Conservation (phyloP, 805 yeast species). For the Starmerella gropengiesseri region DNA sequence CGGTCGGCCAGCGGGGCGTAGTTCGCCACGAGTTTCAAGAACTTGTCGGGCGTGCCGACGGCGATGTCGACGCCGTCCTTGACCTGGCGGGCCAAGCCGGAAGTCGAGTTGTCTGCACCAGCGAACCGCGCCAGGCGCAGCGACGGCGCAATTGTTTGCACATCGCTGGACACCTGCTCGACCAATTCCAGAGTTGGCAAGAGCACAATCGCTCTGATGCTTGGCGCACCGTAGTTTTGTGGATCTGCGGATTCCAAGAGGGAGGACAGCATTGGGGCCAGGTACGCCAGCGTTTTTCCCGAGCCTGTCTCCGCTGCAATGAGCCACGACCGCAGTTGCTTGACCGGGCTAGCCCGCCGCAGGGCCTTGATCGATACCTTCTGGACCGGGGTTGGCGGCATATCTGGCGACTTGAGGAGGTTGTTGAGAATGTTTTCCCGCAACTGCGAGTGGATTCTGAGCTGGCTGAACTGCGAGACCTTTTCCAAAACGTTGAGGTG, state of each 20-base stretch:
- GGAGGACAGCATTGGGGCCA: slow-evolving; percentile 63
- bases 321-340: slow-evolving; percentile 44
- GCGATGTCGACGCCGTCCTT: slow-evolving; percentile 56
- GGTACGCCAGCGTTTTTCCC: slow-evolving; percentile 89
- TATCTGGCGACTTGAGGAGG: slow-evolving; percentile 28
- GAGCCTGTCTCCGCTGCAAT: slow-evolving; percentile 96
- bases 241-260: slow-evolving; percentile 36
- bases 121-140: slow-evolving; percentile 14
- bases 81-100: slow-evolving; percentile 22
- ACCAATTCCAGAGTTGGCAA: slow-evolving; percentile 87
- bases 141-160: slow-evolving; percentile 20
- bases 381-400: slow-evolving; percentile 69
- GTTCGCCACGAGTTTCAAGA: slow-evolving; percentile 33
- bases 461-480: slow-evolving; percentile 52
- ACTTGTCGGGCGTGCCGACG: slow-evolving; percentile 76
- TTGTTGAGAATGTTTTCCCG: slow-evolving; percentile 49
- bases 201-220: slow-evolving; percentile 59
- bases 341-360: slow-evolving; percentile 30
- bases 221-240: slow-evolving; percentile 19
- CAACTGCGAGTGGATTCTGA: slow-evolving; percentile 57
- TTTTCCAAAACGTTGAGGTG: slow-evolving; percentile 37
- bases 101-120: slow-evolving; percentile 10
- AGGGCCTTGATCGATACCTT: slow-evolving; percentile 56
- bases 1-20: slow-evolving; percentile 26
- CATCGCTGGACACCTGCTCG: slow-evolving; percentile 54